Evolutionary conservation across 2,329 filamentous ascomycete genomes (phyloP).

Genomic region (Fusarium agapanthi): DNA sequence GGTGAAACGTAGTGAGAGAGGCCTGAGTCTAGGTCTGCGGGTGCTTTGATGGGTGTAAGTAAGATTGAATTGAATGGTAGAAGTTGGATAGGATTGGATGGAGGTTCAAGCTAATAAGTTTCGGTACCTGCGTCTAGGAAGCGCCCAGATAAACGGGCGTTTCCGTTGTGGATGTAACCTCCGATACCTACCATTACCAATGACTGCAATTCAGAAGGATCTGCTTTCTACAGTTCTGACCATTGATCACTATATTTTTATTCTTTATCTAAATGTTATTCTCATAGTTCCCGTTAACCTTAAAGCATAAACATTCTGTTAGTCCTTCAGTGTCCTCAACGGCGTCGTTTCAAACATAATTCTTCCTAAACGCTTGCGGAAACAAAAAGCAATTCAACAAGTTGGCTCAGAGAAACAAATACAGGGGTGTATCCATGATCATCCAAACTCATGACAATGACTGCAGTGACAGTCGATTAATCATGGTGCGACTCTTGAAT

Average conservation of each 20-base stretch:
- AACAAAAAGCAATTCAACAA: not conserved
- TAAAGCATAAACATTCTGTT: not conserved
- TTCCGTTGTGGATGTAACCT: slow-evolving; percentile 14
- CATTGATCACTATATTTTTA: not conserved
- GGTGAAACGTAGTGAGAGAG: slow-evolving; percentile 24
- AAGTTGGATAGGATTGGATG: not conserved
- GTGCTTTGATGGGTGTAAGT: slow-evolving; percentile 1
- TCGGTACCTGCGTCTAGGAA: slow-evolving; percentile 25
- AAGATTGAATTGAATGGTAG: slow-evolving; percentile 16
- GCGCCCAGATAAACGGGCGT: slow-evolving; percentile 18
- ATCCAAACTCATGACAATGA: not conserved
- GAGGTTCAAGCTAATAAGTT: slow-evolving; percentile 4
- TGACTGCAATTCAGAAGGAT: not conserved
- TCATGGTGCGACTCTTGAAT: slow-evolving; percentile 3
- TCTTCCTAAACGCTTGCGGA: not conserved
- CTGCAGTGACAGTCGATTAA: too few species aligned
- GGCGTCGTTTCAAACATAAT: not conserved
- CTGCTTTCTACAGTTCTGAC: not conserved
- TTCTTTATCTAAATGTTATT: not conserved
- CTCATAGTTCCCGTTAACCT: not conserved
- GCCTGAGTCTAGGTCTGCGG: not conserved
- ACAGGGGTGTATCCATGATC: slow-evolving; percentile 4
- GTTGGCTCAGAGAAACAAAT: not conserved
- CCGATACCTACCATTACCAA: not conserved
- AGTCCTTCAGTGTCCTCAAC: not conserved